Conservation (phyloP, 2,329 filamentous ascomycete species). For the Magnaporthales sp. region DNA sequence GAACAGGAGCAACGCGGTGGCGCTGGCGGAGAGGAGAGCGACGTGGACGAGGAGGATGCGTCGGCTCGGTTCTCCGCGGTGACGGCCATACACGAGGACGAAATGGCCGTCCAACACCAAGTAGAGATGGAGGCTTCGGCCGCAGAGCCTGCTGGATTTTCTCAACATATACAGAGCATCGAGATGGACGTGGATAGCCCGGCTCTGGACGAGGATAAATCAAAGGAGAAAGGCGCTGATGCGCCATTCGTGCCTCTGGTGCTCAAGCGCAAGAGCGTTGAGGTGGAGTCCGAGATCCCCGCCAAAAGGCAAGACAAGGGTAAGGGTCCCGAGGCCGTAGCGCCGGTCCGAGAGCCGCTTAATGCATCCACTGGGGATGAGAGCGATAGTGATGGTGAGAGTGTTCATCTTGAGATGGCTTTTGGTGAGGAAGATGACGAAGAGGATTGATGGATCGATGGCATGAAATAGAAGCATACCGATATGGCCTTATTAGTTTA, state of each 20-base stretch:
- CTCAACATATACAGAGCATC: background rate
- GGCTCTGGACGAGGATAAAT: background rate
- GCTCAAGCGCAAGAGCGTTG: conserved; percentile 34
- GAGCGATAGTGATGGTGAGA: conserved; percentile 37
- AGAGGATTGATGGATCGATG: conserved; percentile 11
- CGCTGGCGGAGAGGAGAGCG: conserved; percentile 22
- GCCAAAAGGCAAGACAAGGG: conserved; percentile 13
- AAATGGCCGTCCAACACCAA: background rate
- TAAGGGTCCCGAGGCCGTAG: conserved; percentile 1
- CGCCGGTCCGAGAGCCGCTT: conserved; percentile 11
- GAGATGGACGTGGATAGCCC: conserved; percentile 1
- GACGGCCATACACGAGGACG: conserved; percentile 1
- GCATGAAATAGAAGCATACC: background rate
- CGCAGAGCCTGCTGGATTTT: conserved; percentile 9
- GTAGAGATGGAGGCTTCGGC: conserved; percentile 9
- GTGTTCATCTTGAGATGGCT: conserved; percentile 51
- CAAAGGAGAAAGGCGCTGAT: background rate
- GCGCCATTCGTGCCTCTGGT: conserved; percentile 12
- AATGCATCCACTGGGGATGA: conserved; percentile 31
- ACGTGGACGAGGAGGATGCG: conserved; percentile 23
- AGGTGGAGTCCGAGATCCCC: conserved; percentile 22
- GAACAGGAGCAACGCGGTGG: conserved; percentile 4
- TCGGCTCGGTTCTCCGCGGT: conserved; percentile 18
- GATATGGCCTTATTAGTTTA: background rate
- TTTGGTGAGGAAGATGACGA: conserved; percentile 42